Conservation (phyloP, 345 rosid species). For the Mangifera indica region DNA sequence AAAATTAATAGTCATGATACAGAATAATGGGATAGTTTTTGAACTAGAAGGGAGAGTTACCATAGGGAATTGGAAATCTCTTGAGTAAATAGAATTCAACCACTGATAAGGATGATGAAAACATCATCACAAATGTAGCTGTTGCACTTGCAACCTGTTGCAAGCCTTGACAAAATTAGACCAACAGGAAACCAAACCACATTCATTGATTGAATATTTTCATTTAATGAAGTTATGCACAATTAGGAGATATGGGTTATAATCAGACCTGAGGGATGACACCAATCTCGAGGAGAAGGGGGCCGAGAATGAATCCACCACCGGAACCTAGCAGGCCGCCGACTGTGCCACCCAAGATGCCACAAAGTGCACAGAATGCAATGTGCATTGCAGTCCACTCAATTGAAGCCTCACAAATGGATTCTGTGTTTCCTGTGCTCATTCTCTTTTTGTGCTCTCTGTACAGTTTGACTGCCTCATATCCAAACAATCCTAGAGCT, state of each 20-base stretch:
- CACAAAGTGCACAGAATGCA: constrained; percentile 79
- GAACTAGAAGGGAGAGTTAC: constrained; percentile 31
- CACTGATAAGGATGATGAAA: constrained; percentile 91
- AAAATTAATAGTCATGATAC: no score
- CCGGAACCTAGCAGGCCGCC: constrained; percentile 97
- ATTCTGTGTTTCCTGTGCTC: constrained; percentile 58
- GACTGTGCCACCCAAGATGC: constrained; percentile 77
- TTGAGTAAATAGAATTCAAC: constrained; percentile 91
- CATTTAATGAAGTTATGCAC: not conserved
- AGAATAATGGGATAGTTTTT: not conserved
- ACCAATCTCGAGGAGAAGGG: constrained; percentile 93
- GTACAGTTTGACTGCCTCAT: constrained; percentile 66
- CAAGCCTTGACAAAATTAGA: no score
- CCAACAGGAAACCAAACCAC: no score
- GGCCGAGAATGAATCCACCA: constrained; percentile 93
- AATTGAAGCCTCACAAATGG: constrained; percentile 84
- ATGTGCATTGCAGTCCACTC: constrained; percentile 78
- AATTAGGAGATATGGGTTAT: not conserved
- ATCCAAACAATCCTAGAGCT: constrained; percentile 56
- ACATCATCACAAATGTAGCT: constrained; percentile 97
- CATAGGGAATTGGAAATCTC: constrained; percentile 91
- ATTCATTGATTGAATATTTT: not conserved
- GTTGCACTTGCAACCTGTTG: constrained; percentile 93
- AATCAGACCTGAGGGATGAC: constrained; percentile 80
- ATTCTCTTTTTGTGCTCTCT: constrained; percentile 57